Conservation (phyloP, 2,329 filamentous ascomycete genomes). For the Ambrosiella cleistominuta region DNA sequence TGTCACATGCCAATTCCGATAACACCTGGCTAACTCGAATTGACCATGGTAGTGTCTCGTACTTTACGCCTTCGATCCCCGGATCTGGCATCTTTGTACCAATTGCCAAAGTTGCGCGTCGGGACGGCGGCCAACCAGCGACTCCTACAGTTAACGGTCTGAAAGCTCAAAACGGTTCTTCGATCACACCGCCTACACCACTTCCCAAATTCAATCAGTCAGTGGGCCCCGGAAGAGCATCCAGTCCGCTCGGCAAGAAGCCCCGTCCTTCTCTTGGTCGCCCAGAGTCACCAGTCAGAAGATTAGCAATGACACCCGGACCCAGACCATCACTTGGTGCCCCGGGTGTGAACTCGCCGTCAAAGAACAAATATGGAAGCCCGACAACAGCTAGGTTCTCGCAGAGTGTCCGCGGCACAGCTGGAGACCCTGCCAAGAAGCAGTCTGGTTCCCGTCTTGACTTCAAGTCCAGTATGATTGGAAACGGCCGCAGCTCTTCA, state of each 20-base stretch:
- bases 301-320: constrained; percentile 43
- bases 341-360: constrained; percentile 26
- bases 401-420: constrained; percentile 43
- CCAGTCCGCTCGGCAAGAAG: constrained; percentile 48
- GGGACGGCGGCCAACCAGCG: constrained; percentile 40
- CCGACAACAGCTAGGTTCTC: constrained; percentile 36
- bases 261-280: constrained; percentile 64
- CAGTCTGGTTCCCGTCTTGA: constrained; percentile 26
- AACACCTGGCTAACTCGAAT: no score
- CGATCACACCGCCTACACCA: constrained; percentile 46
- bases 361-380: constrained; percentile 38
- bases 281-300: constrained; percentile 70
- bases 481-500: constrained; percentile 37
- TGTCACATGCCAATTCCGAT: no score
- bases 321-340: constrained; percentile 36
- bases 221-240: constrained; percentile 54
- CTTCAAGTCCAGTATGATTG: constrained; percentile 31
- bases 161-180: constrained; percentile 40
- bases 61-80: constrained; percentile 63
- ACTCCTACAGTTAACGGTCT: constrained; percentile 41
- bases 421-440: constrained; percentile 44
- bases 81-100: constrained; percentile 91
- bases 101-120: constrained; percentile 58
- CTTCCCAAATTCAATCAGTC: constrained; percentile 77
- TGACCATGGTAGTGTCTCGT: constrained; percentile 35